These are phyloP conservation scores for Fraxinus sp. DNA, from an alignment of 305 asterid genomes.

Conservation along the genomic window DNA sequence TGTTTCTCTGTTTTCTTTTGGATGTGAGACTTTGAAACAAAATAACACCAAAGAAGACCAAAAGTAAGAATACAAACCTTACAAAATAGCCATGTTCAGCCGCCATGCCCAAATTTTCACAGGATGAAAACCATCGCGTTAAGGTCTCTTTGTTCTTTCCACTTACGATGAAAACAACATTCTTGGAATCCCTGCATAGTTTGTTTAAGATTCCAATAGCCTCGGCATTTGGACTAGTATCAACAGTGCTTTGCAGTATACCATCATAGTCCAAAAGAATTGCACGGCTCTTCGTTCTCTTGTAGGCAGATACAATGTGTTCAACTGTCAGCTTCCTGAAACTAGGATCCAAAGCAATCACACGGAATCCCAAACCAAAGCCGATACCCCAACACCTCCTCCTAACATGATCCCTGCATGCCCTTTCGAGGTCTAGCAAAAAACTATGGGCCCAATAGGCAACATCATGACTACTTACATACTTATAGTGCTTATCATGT, in stretches of 20 bases:
- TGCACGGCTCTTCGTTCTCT: conserved; percentile 70
- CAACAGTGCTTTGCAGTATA: conserved; percentile 49
- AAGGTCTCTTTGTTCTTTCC: conserved; percentile 67
- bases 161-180: conserved; percentile 70
- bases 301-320: conserved; percentile 84
- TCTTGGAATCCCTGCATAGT: conserved; percentile 64
- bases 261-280: conserved; percentile 87
- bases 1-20: not conserved
- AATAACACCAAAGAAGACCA: not conserved
- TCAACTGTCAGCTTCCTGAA: conserved; percentile 84
- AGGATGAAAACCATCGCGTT: conserved; percentile 62
- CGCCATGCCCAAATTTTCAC: conserved; percentile 63
- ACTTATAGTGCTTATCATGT: conserved; percentile 81
- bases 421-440: conserved; percentile 71
- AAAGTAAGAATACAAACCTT: conserved; percentile 40
- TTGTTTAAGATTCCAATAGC: conserved; percentile 56
- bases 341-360: conserved; percentile 82
- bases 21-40: not conserved
- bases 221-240: conserved; percentile 52
- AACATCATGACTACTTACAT: conserved; percentile 80
- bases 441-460: conserved; percentile 92
- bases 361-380: conserved; percentile 81
- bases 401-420: conserved; percentile 74
- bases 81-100: conserved; percentile 84
- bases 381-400: conserved; percentile 93